Evolutionary conservation across 23 red algal genomes (phyloP), one percentile per base, ranked within the genome.

Genomic region (Pyropia haitanensis): DNA sequence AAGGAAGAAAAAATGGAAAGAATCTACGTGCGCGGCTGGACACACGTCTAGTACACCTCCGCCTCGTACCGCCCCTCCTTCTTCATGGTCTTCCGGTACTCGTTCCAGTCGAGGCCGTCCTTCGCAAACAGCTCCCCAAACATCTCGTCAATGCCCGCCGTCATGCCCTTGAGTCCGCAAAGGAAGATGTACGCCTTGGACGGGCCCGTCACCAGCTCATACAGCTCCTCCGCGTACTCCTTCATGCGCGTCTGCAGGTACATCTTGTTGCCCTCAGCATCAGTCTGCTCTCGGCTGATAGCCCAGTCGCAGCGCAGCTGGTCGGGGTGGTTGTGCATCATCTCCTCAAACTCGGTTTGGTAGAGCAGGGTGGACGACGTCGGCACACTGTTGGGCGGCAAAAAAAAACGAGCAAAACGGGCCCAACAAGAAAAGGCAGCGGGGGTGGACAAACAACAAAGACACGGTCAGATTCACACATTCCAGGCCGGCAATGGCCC

Each of bases 81-180:
- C 91, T 96, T 96, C 76, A 96, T 71, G 9, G 78, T 18, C 72
- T 79, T 85, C 55, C 76, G 75, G 34, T 81, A 89, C 14, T 77
- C 63, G 8, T 27, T 31, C 91, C 91, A 96, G 53, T 96, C 53
- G 18, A 80, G 20, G 16, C 91, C 91, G 29, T 88, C 79, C 69
- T 89, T 85, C 18, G 27, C 91, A 71, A 82, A 88, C 29, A 87
- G 62, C 5, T 55, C 73, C 6, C 51, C 61, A 69, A 96, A 85
- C 46, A 96, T 76, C 25, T 83, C 77, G 51, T 96, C 91, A 33
- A 96, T 81, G 21, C 91, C 91, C 61, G 54, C 53, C 61, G 83
- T 84, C 91, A 96, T 96, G 70, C 91, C 91, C 49, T 81, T 80
- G 64, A 96, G 79, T 13, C 91, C 91, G 61, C 91, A 96, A 78